Conservation (phyloP, 2,329 filamentous ascomycete genomes). For the Penicillium palitans region DNA sequence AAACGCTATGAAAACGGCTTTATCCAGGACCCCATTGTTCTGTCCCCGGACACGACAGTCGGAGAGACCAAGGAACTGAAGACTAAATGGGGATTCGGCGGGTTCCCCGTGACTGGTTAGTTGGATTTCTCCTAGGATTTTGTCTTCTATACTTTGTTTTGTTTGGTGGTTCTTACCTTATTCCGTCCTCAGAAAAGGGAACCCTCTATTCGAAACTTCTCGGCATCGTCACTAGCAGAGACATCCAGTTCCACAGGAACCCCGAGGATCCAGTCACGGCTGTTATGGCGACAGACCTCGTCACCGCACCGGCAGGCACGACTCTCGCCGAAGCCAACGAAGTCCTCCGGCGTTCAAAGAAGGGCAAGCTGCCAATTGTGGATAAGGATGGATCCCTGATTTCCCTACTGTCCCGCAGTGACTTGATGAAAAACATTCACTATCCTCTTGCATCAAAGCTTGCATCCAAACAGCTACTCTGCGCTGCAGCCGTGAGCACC, state of each 20-base stretch:
- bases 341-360: conserved; percentile 92
- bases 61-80: conserved; percentile 88
- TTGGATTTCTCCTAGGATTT: neutral
- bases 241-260: conserved; percentile 93
- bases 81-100: conserved; percentile 97
- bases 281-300: conserved; percentile 93
- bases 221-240: conserved; percentile 95
- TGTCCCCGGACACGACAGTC: conserved; percentile 82
- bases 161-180: neutral
- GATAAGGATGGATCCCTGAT: conserved; percentile 81
- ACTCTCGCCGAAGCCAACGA: conserved; percentile 85
- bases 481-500: conserved; percentile 92
- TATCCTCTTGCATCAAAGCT: conserved; percentile 96
- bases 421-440: conserved; percentile 97
- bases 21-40: conserved; percentile 92
- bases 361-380: conserved; percentile 94
- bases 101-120: conserved; percentile 98
- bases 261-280: conserved; percentile 70
- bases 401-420: conserved; percentile 89
- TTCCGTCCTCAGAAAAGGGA: conserved; percentile 67
- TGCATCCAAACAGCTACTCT: conserved; percentile 95
- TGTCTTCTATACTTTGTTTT: neutral
- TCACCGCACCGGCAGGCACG: conserved; percentile 82
- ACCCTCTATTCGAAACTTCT: conserved; percentile 93
- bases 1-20: conserved; percentile 99